Evolutionary conservation across 2,329 filamentous ascomycete species (phyloP), one percentile per base, ranked within the genome.

Genomic region (Colletotrichum orchidophilum): DNA sequence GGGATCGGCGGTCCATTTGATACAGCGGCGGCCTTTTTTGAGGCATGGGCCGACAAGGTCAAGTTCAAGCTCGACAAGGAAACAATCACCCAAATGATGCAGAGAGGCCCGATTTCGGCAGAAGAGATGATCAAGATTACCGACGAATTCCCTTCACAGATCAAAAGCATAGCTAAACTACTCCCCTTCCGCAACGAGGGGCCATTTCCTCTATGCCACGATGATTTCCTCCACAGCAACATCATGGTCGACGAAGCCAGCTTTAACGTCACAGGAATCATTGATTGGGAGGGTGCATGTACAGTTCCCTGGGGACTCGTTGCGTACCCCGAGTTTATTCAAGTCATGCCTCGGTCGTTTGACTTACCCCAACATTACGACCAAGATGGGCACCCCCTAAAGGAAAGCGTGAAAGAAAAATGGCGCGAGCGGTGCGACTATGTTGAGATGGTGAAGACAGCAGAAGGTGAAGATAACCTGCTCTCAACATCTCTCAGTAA

Each of bases 261-360:
- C 26, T 78, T 75, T 65, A 35, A 74, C 1, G 73, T 79, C 4
- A 66, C 76, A 9, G 76, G 73, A 42, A 66, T 80, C 49, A 79
- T 81, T 54, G 78, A 81, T 71, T 81, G 78, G 80, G 76, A 80
- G 70, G 73, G 71, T 11, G 75, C 77, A 27, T 76, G 71, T 35
- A 75, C 77, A 0, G 55, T 74, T 6, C 78, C 77, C 11, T 74
- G 70, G 71, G 72, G 77, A 71, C 70, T 78, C 12, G 68, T 76
- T 8, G 70, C 46, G 4, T 75, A 74, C 53, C 77, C 76, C 3
- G 50, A 27, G 13, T 76, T 76, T 35, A 70, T 78, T 13, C 33
- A 39, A 33, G 21, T 58, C n/a, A 69, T 75, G 71, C 75, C 75
- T 18, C 57, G 12, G 11, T 39, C 35, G 35, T 60, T 60, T 46